These are phyloP conservation scores for Termitomyces sp. DNA, from an alignment of 1,284 basidiomycete genomes.

Conservation along the genomic window DNA sequence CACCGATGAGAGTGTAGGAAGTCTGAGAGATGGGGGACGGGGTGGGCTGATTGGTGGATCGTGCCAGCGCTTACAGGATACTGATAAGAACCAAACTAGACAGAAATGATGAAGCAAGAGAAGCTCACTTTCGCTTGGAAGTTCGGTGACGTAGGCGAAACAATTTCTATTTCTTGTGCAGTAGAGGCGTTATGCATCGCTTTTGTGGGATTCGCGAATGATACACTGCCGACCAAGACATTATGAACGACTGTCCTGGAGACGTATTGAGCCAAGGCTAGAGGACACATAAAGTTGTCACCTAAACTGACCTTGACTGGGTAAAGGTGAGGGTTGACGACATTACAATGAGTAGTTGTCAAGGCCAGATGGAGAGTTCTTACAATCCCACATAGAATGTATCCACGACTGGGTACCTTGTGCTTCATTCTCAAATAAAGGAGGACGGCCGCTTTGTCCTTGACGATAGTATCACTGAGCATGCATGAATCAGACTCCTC, in stretches of 20 bases:
- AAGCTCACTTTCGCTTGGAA: slow-evolving; percentile 62
- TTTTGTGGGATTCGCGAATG: slow-evolving; percentile 66
- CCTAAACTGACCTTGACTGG: slow-evolving; percentile 28
- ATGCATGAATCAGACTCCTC: slow-evolving; percentile 6
- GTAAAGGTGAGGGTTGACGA: slow-evolving; percentile 14
- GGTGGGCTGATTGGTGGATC: slow-evolving; percentile 55
- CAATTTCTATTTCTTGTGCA: slow-evolving; percentile 69
- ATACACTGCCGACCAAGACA: slow-evolving; percentile 67
- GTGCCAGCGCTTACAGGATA: slow-evolving; percentile 53
- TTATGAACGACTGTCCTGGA: slow-evolving; percentile 66
- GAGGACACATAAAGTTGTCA: background rate
- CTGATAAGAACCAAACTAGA: background rate
- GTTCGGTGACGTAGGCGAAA: slow-evolving; percentile 58
- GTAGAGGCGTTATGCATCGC: slow-evolving; percentile 74
- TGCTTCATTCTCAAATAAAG: slow-evolving; percentile 71
- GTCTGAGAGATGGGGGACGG: slow-evolving; percentile 32
- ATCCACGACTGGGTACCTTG: slow-evolving; percentile 68
- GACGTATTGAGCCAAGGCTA: slow-evolving; percentile 19
- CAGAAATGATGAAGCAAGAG: background rate
- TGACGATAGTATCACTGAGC: slow-evolving; percentile 59
- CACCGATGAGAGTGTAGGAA: slow-evolving; percentile 27
- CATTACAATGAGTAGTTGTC: background rate
- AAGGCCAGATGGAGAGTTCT: slow-evolving; percentile 25
- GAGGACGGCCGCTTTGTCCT: slow-evolving; percentile 71
- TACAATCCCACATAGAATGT: slow-evolving; percentile 66